Base-by-base conservation (phyloP, 1,284 basidiomycete genomes). In the Lentinula novae-zelandiae region DNA sequence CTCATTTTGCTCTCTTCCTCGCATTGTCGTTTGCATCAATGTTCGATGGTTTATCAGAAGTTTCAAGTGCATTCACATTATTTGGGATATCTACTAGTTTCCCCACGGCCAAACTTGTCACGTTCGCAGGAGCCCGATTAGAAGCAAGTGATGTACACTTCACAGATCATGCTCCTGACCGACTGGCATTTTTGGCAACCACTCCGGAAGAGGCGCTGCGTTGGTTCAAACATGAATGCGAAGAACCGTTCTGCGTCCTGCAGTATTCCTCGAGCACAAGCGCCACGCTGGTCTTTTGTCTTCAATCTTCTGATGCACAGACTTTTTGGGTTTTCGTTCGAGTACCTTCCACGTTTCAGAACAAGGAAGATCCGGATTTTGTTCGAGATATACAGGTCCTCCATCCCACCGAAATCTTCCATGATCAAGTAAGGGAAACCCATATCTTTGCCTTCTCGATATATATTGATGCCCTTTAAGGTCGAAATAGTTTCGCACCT, bases 191-290 rank as follows among this genome's bases (percentile, higher is more conserved):
- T 5, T 9, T 7, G 15, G 40, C 40, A 13, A 38, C 17, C 15
- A 56, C 15, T 33, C 40, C 31, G n/a, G n/a, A 27, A 42, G 40
- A 48, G 13, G 17, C n/a, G 27, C 54, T 56, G 1, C 13, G 22
- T 31, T 56, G 54, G 54, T 33, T 56, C 8, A 56, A 56, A 36
- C 40, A 56, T 13, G 22, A 48, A 34, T n/a, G 44, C 22, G 40
- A 56, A 9, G 54, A 46, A 17, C 54, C 54, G n/a, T 56, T 56
- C 22, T 56, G 54, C 46, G 31, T 34, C 7, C 33, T 52, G n/a
- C 33, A 10, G 34, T 52, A 12, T 34, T 36, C 50, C 4, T n/a
- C 17, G 13, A 36, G 50, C 27, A 9, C 27, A 5, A 12, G 31
- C 13, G 50, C 15, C 5, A 36, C 31, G 12, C 31, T 52, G 8